Conservation (phyloP, 1,284 basidiomycete species). For the Phellopilus nigrolimitatus region DNA sequence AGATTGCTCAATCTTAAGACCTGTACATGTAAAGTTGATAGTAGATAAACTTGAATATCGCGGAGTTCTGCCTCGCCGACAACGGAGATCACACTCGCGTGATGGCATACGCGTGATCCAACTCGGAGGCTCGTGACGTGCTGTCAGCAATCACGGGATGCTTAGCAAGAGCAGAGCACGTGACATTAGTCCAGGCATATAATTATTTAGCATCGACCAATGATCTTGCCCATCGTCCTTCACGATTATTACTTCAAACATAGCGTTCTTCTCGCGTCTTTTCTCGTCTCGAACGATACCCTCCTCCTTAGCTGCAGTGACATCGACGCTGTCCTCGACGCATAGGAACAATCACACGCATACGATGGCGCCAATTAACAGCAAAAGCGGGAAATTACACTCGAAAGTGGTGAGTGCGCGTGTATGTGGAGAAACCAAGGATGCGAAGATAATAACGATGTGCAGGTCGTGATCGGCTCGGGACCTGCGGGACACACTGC, state of each 20-base stretch:
- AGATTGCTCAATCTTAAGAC: background rate
- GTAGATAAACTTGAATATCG: no score
- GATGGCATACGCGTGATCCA: no score
- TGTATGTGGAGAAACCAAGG: background rate
- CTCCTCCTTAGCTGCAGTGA: background rate
- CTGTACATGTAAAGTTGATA: no score
- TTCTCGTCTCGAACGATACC: constrained; percentile 2
- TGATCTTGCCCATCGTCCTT: background rate
- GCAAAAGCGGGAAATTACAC: constrained; percentile 44
- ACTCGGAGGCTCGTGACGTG: no score
- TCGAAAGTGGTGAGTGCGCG: constrained; percentile 45
- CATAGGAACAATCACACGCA: background rate
- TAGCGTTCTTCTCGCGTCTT: background rate
- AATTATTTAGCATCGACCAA: background rate
- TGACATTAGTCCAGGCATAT: background rate
- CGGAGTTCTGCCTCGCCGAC: no score
- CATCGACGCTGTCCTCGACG: background rate
- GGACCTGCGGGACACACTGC: constrained; percentile 95
- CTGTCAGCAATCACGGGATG: no score
- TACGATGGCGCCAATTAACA: constrained; percentile 10
- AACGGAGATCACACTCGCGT: no score
- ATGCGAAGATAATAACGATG: constrained; percentile 5
- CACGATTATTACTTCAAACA: background rate
- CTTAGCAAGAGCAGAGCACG: background rate
- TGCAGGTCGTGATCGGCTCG: constrained; percentile 89